Base-by-base conservation (phyloP, 1,284 basidiomycete species). In the Crucibulum cyathiforme region DNA sequence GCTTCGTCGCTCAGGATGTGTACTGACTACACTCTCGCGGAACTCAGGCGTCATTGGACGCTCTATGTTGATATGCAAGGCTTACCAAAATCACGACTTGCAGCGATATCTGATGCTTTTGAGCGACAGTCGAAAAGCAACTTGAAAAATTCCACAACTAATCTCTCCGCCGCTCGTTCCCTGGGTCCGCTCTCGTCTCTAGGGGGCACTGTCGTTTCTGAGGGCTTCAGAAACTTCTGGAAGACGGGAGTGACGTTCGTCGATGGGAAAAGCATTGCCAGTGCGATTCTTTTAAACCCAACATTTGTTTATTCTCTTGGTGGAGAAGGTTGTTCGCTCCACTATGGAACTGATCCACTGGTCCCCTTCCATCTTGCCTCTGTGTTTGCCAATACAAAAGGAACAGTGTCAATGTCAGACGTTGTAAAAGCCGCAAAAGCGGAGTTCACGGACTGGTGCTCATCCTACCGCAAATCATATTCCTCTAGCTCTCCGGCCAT, bases 291-390 rank as follows among this genome's bases (percentile, higher is more conserved):
- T 19, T 59, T 80, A 36, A 86, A 87, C 57, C 83, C 85, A 0
- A 82, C 80, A 0, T 85, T 85, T 45, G 76, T 75, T 0, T 85
- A 82, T 64, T 80, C 80, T 5, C 57, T 68, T 1, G 64, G 64
- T 5, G 77, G 80, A 4, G 74, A 79, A 54, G 73, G 72, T n/a
- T 82, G 74, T 38, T 55, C 67, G 12, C 68, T 82, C 1, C 83
- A 85, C 54, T 82, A 82, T 60, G 79, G 73, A 1, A 77, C 77
- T 3, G 76, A 80, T 62, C 84, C 85, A 0, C 54, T 82, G 1
- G 48, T 71, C 7, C 66, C 76, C 3, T 87, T 86, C 66, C 84
- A 85, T 65, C 72, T 81, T 5, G 79, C 77, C 0, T 63, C 74
- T 5, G 61, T 71, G 3, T 76, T 80, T 43, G 74, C 65, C 2